Base-by-base conservation (phyloP, 306 rosid genomes). In the Rosa lucieae region DNA sequence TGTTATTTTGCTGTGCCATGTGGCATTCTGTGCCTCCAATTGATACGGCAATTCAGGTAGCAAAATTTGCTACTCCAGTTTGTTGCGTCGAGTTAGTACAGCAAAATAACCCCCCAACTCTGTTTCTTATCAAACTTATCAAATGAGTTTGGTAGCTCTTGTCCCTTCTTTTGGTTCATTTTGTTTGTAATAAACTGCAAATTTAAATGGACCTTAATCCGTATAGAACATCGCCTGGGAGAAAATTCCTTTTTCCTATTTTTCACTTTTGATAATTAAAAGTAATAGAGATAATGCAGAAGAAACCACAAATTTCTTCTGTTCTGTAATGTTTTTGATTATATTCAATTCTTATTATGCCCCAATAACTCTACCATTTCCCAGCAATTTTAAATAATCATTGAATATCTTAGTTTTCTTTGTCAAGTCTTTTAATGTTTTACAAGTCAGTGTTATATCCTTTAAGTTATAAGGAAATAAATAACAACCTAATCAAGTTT, bases 41-140 rank as follows among this genome's bases (percentile, higher is more conserved):
- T 63, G 42, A 63, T 32, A 63, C 6, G 69, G 69, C 43, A 32
- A 63, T 63, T 62, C 43, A 63, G 69, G 69, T 63, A 63, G 69
- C 69, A 63, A 63, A 63, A 32, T 63, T 63, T 63, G 69, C 69
- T 63, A 63, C 43, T 63, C 42, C 69, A 63, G 69, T 63, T 32
- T 63, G 69, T 63, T 32, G 43, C 69, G 12, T 62, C 20, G 1
- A 23, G 42, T 32, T 63, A 14, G 29, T 0, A 63, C 43, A 5
- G 69, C 69, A 63, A 32, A 32, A 13, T 63, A 32, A n/a, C 6
- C 21, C n/a, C 21, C 21, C 47, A 2, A 52, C 58, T 52, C 53
- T 13, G 4, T 48, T 48, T 52, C 20, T 52, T 20, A n/a, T 8
- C 62, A 8, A 10, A n/a, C 62, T 29, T 63, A 9, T 63, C 69